Evolutionary conservation across 257 asterid species (phyloP).

Genomic region (Parsonsia alboflavescens): DNA sequence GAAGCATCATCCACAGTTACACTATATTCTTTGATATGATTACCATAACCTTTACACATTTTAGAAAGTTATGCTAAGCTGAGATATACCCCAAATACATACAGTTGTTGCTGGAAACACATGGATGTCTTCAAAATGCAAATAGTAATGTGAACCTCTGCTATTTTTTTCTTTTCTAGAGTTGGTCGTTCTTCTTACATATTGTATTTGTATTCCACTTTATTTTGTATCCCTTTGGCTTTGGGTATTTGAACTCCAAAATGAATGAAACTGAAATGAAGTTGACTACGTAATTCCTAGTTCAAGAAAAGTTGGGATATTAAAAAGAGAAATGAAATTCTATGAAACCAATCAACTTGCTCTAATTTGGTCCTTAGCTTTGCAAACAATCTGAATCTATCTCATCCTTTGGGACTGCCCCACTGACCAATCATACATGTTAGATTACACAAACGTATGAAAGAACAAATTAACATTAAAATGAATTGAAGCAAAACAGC

Average conservation of each 20-base stretch:
- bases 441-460: not conserved
- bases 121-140: not conserved
- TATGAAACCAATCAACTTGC: too few relatives aligned
- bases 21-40: not conserved
- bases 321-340: too few relatives aligned
- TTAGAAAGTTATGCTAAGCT: constrained; percentile 8
- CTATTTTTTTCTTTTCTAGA: not conserved
- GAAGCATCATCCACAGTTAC: not conserved
- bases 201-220: not conserved
- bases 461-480: not conserved
- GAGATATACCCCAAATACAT: not conserved
- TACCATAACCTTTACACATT: constrained; percentile 7
- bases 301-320: too few relatives aligned
- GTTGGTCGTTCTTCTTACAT: not conserved
- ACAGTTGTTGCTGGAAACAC: not conserved
- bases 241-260: not conserved
- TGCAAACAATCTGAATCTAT: too few relatives aligned
- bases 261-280: not conserved
- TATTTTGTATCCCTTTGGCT: not conserved
- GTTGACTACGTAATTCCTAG: not conserved
- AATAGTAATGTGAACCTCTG: not conserved
- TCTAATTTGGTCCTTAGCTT: too few relatives aligned
- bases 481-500: not conserved
- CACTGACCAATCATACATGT: not conserved
- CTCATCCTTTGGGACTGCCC: too few relatives aligned